Conservation (phyloP, 176 grass and related monocot genomes). For the Microstegium vimineum region DNA sequence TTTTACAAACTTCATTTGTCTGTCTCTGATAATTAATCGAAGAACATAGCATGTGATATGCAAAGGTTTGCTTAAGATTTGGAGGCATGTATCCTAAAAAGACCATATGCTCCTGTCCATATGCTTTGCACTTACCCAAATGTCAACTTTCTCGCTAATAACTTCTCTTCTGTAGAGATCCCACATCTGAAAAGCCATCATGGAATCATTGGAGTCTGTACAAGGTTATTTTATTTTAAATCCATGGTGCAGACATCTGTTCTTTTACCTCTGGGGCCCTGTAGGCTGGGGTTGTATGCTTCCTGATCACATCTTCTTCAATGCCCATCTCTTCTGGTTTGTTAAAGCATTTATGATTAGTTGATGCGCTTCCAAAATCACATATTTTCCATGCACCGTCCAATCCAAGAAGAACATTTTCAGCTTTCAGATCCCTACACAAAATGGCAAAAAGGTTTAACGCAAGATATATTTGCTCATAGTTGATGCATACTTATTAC, state of each 20-base stretch:
- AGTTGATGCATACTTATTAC: background rate
- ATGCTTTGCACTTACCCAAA: conserved; percentile 58
- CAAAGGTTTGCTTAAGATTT: conserved; percentile 8
- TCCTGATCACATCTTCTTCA: conserved; percentile 87
- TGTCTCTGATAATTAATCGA: background rate
- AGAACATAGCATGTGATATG: conserved; percentile 10
- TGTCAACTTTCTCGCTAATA: conserved; percentile 83
- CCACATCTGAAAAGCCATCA: conserved; percentile 71
- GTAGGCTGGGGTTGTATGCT: conserved; percentile 84
- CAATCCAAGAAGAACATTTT: conserved; percentile 91
- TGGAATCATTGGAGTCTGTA: background rate
- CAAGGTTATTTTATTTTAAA: background rate
- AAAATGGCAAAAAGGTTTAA: conserved; percentile 3
- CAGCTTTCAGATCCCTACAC: conserved; percentile 72
- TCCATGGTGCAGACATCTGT: background rate
- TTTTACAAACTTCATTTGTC: background rate
- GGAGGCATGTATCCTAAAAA: conserved; percentile 8
- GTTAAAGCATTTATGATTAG: conserved; percentile 88
- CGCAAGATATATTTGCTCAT: background rate
- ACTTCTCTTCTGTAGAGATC: conserved; percentile 90
- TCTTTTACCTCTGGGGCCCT: conserved; percentile 78
- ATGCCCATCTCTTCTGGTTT: conserved; percentile 80
- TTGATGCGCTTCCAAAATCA: conserved; percentile 87
- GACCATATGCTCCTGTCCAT: background rate
- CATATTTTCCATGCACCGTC: conserved; percentile 86